Evolutionary conservation across 768 basidiomycete species (phyloP).

Genomic region (Punctularia strigosozonata): DNA sequence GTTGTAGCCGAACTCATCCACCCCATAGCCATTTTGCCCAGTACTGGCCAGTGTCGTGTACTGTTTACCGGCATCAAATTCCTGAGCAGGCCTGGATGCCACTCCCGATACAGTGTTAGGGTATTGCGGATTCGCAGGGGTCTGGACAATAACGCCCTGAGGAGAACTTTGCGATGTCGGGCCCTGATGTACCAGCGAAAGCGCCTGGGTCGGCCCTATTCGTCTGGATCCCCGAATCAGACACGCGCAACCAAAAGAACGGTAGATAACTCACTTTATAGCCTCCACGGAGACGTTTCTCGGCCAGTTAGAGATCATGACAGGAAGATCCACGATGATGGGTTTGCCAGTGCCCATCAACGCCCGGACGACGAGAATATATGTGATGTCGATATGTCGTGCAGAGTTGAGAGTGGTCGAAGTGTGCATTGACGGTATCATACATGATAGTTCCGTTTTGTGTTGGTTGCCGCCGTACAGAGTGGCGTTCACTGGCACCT

Average conservation of each 20-base stretch:
- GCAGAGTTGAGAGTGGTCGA: constrained; percentile 76
- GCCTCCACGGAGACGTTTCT: constrained; percentile 66
- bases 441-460: constrained; percentile 60
- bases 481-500: constrained; percentile 59
- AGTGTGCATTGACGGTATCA: constrained; percentile 62
- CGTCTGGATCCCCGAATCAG: constrained; percentile 21
- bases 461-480: constrained; percentile 63
- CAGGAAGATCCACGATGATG: constrained; percentile 61
- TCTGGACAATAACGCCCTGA: no score
- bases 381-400: constrained; percentile 77
- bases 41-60: constrained; percentile 10
- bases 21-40: constrained; percentile 7
- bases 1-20: constrained; percentile 13
- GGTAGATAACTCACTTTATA: constrained; percentile 27
- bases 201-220: constrained; percentile 36
- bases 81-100: no score
- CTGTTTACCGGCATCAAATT: no score
- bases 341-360: constrained; percentile 57
- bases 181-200: no score
- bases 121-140: no score
- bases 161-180: no score
- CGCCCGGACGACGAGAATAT: constrained; percentile 67
- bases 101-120: no score
- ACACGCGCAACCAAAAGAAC: no score
- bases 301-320: constrained; percentile 81